A percentile compares a stretch with the other conserved stretches of the same genome.
phyloP scores from a whole-genome alignment of 2,329 filamentous ascomycete genomes.

The Diaporthe sp. region DNA sequence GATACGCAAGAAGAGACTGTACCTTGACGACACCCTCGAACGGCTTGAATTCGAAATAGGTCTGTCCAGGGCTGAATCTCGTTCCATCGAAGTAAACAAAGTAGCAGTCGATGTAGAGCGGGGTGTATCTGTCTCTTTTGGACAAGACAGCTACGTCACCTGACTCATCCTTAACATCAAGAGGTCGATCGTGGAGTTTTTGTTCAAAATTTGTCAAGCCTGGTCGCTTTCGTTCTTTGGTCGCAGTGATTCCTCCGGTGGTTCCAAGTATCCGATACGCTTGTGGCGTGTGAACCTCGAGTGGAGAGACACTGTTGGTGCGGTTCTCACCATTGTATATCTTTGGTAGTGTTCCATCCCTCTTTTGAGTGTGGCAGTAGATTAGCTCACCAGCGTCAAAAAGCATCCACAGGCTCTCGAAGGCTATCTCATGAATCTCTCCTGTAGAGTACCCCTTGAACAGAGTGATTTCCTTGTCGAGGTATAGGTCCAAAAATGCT shows the following conservation, averaged over 20 bases:
- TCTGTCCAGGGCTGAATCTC: not conserved
- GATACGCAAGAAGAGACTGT: slow-evolving; percentile 41
- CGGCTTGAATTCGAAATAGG: slow-evolving; percentile 40
- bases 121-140: not conserved
- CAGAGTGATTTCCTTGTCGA: not conserved
- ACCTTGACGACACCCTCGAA: slow-evolving; percentile 42
- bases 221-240: not conserved
- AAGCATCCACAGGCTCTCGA: not conserved
- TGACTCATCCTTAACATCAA: not conserved
- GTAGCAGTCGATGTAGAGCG: not conserved
- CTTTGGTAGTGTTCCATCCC: not conserved
- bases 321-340: not conserved
- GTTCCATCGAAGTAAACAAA: not conserved
- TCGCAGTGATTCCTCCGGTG: not conserved
- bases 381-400: not conserved
- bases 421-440: not conserved
- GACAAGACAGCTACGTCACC: not conserved
- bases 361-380: not conserved
- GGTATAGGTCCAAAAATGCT: not conserved
- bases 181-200: not conserved
- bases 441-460: not conserved
- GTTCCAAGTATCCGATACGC: slow-evolving; percentile 2
- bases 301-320: not conserved
- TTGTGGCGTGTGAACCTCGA: not conserved
- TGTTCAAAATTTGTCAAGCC: not conserved